These are phyloP conservation scores for Podospora bellae-mahoneyi DNA, from an alignment of 495 filamentous ascomycete genomes.

Conservation along the genomic window DNA sequence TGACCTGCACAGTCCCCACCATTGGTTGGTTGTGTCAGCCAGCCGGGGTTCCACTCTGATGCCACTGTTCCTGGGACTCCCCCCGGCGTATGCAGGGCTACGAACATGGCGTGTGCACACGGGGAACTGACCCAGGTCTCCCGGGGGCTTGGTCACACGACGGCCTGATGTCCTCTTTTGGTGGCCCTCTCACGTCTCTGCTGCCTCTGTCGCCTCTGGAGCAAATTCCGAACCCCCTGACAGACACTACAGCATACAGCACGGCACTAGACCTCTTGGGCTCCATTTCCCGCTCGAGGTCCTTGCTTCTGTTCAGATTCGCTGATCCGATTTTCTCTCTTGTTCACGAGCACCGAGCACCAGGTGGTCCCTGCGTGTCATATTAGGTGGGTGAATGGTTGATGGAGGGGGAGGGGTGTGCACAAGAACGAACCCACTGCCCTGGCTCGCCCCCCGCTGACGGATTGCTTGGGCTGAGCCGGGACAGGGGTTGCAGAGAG, in stretches of 20 bases:
- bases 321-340: neutral
- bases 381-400: neutral
- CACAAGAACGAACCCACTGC: neutral
- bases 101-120: conserved; percentile 16
- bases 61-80: neutral
- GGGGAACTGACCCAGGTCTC: neutral
- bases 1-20: conserved; percentile 14
- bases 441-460: conserved; percentile 3
- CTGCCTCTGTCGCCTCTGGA: conserved; percentile 15
- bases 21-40: conserved; percentile 3
- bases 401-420: neutral
- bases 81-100: conserved; percentile 14
- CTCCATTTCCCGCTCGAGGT: neutral
- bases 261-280: neutral
- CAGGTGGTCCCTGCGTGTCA: conserved; percentile 23
- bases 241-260: neutral
- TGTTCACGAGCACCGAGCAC: neutral
- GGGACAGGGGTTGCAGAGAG: conserved; percentile 1
- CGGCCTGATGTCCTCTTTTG: conserved; percentile 20
- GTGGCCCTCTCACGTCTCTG: conserved; percentile 1
- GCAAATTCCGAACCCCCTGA: neutral
- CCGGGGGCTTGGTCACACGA: conserved; percentile 24
- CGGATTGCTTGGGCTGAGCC: neutral
- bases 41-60: neutral
- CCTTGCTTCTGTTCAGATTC: neutral